Conservation (phyloP, 257 asterid species). For the Nemophila menziesii region DNA sequence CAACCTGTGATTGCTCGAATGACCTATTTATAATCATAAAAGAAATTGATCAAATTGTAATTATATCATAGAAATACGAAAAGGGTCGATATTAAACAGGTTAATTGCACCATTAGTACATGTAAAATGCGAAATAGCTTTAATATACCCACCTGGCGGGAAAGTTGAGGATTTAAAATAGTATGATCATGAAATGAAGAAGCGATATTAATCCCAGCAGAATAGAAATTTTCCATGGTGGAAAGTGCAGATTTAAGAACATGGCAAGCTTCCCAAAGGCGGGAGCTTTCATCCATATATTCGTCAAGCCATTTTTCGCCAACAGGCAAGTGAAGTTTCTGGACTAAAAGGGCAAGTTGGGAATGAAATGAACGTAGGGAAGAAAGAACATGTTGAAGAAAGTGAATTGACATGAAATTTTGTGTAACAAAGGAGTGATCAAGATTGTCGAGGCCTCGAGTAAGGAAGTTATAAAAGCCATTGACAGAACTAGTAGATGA, state of each 20-base stretch:
- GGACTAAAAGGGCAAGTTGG: conserved; percentile 36
- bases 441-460: conserved; percentile 44
- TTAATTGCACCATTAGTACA: too few species aligned
- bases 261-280: conserved; percentile 65
- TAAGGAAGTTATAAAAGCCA: conserved; percentile 48
- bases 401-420: conserved; percentile 47
- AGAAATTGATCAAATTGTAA: too few species aligned
- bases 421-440: conserved; percentile 40
- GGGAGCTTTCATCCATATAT: conserved; percentile 74
- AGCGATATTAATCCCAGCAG: conserved; percentile 28
- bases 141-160: conserved; percentile 45
- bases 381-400: conserved; percentile 50
- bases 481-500: conserved; percentile 37
- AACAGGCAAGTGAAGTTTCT: conserved; percentile 43
- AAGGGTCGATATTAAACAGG: too few species aligned
- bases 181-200: conserved; percentile 33
- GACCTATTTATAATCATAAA: conserved; percentile 50
- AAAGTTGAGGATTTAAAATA: conserved; percentile 36
- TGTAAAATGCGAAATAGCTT: too few species aligned
- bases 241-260: conserved; percentile 46
- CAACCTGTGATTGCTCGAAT: conserved; percentile 47
- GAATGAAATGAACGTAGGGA: conserved; percentile 49
- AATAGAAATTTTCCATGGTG: conserved; percentile 41
- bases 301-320: conserved; percentile 76
- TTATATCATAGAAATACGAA: too few species aligned